A percentile compares a stretch with the other conserved stretches of the same genome.
These are phyloP conservation scores for Asterionellopsis glacialis DNA, from an alignment of 108 stramenopile species.

Conservation along the genomic window DNA sequence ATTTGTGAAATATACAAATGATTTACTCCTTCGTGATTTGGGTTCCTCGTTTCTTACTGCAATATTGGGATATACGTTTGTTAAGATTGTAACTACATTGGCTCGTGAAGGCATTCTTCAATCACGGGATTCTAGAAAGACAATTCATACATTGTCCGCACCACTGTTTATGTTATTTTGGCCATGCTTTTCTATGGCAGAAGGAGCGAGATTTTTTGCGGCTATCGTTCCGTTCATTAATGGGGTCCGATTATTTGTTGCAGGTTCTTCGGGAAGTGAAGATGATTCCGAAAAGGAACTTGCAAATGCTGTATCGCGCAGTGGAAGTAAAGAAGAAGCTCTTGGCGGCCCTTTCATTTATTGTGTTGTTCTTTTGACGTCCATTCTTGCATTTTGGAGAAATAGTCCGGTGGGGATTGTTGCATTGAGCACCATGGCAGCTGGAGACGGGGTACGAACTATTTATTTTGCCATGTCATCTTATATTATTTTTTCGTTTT, in stretches of 20 bases:
- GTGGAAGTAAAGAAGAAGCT: constrained; percentile 61
- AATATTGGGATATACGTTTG: constrained; percentile 40
- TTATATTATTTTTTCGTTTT: too few species aligned
- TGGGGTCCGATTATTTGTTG: constrained; percentile 45
- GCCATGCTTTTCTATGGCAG: constrained; percentile 65
- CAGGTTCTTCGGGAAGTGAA: constrained; percentile 27
- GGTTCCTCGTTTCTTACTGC: constrained; percentile 37
- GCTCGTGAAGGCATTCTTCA: constrained; percentile 31
- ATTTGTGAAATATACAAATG: constrained; percentile 19
- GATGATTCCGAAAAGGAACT: constrained; percentile 41
- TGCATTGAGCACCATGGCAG: constrained; percentile 67
- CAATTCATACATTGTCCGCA: constrained; percentile 70
- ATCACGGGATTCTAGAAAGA: constrained; percentile 60
- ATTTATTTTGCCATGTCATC: too few species aligned
- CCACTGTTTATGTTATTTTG: constrained; percentile 66
- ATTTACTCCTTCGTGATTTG: constrained; percentile 48
- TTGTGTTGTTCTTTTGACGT: constrained; percentile 39
- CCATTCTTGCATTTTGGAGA: constrained; percentile 65
- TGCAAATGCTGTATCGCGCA: constrained; percentile 63
- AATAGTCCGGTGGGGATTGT: constrained; percentile 48
- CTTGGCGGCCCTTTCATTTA: constrained; percentile 83
- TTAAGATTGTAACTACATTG: constrained; percentile 40
- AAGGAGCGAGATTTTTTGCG: constrained; percentile 65
- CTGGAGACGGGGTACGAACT: constrained; percentile 52
- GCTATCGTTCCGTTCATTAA: constrained; percentile 51